Conservation (phyloP, 1,284 basidiomycete genomes). For the Leccinum fuscescens region DNA sequence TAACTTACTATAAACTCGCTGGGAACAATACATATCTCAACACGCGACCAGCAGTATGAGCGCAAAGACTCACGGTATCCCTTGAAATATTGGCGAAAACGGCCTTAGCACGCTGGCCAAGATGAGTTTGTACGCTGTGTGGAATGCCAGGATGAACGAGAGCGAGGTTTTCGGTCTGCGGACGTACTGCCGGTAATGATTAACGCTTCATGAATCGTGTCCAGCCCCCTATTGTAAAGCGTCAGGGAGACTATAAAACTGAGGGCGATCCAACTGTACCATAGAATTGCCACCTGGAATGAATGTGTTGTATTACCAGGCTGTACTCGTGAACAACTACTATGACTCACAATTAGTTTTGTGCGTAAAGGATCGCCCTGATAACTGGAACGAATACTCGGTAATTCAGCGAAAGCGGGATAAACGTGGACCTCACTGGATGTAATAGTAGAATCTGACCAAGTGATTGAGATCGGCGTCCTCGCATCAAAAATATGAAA, state of each 20-base stretch:
- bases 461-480: background rate
- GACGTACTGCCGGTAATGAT: constrained; percentile 8
- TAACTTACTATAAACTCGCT: constrained; percentile 21
- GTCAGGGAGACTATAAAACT: background rate
- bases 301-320: background rate
- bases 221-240: constrained; percentile 1
- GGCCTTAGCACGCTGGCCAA: constrained; percentile 3
- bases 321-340: background rate
- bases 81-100: background rate
- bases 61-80: constrained; percentile 6
- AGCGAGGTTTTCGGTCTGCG: background rate
- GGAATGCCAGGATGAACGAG: background rate
- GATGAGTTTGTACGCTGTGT: constrained; percentile 18
- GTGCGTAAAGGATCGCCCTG: constrained; percentile 1
- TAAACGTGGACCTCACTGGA: constrained; percentile 3
- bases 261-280: background rate
- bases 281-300: constrained; percentile 10
- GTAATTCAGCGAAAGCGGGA: background rate
- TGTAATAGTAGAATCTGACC: constrained; percentile 20
- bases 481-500: background rate
- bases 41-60: background rate
- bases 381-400: constrained; percentile 7
- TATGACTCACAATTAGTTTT: constrained; percentile 14
- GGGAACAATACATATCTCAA: background rate
- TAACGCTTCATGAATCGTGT: constrained; percentile 10